Percentiles rank a stretch among this genome's conserved stretches.
Conservation (phyloP, 225 moss, liverwort and hornwort genomes). For the Pseudisothecium myosuroides region DNA sequence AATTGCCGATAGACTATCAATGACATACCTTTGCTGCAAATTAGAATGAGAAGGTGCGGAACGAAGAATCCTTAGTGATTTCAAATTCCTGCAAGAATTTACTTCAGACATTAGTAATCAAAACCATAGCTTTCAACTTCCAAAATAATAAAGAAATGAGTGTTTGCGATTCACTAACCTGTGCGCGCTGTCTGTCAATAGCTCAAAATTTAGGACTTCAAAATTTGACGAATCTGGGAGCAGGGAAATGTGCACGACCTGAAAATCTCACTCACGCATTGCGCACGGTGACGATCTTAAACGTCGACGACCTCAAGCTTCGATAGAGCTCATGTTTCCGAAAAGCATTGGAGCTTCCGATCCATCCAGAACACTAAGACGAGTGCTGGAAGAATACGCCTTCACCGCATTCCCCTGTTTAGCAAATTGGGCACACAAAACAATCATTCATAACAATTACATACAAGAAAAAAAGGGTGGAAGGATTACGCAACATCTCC, state of each 20-base stretch:
- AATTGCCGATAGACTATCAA: not conserved
- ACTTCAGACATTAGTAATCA: too few species aligned
- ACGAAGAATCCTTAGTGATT: too few species aligned
- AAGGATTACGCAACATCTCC: not conserved
- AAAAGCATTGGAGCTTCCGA: not conserved
- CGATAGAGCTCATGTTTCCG: not conserved
- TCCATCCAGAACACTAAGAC: not conserved
- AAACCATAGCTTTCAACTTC: too few species aligned
- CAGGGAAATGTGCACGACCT: not conserved
- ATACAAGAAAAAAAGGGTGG: not conserved
- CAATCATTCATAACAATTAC: not conserved
- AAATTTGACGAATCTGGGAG: not conserved
- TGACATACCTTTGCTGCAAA: too few species aligned
- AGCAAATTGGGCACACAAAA: not conserved
- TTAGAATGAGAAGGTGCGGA: too few species aligned
- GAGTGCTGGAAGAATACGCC: not conserved
- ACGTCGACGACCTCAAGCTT: not conserved
- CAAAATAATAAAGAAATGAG: too few species aligned
- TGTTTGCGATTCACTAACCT: too few species aligned
- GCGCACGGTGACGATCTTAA: not conserved
- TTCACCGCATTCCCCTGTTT: not conserved
- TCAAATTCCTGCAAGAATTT: too few species aligned
- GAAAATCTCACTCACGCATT: not conserved
- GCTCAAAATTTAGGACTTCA: not conserved
- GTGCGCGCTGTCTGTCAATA: conserved; percentile 27